Conservation (phyloP, 331 rosid genomes). For the Pyracantha coccinea region DNA sequence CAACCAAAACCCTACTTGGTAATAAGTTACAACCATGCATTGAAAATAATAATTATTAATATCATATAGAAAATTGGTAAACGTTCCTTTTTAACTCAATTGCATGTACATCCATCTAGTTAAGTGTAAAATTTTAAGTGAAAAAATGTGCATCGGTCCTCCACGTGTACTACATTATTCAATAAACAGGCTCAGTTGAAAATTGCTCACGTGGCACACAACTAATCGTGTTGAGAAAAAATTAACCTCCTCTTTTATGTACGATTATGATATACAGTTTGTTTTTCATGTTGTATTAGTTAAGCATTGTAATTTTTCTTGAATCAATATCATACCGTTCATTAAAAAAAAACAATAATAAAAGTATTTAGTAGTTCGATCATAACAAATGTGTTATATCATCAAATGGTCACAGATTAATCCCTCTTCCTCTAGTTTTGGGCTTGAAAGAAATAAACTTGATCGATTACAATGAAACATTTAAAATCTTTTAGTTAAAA, state of each 20-base stretch:
- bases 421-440: no score
- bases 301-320: no score
- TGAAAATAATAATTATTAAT: not conserved
- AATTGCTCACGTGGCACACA: not conserved
- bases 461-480: no score
- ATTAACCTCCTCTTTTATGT: not conserved
- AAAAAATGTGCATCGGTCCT: not conserved
- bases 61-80: not conserved
- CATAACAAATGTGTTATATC: no score
- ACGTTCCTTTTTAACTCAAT: not conserved
- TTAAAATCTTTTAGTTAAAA: no score
- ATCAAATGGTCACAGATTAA: no score
- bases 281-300: no score
- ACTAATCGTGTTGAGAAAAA: not conserved
- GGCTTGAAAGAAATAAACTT: no score
- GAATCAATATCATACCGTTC: no score
- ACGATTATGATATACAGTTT: no score
- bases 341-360: no score
- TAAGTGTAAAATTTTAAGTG: not conserved
- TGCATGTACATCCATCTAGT: not conserved
- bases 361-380: no score
- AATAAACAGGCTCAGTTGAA: not conserved
- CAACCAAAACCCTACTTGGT: not conserved
- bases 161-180: not conserved
- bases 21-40: not conserved